A percentile compares a stretch with the other conserved stretches of the same genome.
Evolutionary conservation across 2,329 filamentous ascomycete genomes (phyloP).

Genomic region (Dactylellina parvicollis): DNA sequence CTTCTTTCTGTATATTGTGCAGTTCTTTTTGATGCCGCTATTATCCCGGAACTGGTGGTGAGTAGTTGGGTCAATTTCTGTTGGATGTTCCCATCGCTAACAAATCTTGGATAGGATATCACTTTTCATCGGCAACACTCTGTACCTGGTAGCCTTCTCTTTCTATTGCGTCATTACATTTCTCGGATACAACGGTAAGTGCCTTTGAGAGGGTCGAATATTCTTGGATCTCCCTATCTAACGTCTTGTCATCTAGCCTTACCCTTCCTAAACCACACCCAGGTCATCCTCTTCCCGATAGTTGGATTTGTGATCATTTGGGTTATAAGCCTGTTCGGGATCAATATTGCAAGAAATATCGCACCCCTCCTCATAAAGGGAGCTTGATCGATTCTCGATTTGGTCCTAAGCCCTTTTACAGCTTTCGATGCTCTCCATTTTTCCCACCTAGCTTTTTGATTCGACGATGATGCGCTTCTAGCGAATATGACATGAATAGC

Average conservation of each 20-base stretch:
- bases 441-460: slow-evolving; percentile 13
- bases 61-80: slow-evolving; percentile 35
- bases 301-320: slow-evolving; percentile 70
- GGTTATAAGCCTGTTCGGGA: slow-evolving; percentile 65
- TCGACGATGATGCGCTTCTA: slow-evolving; percentile 28
- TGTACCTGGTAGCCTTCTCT: slow-evolving; percentile 72
- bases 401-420: background rate
- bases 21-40: slow-evolving; percentile 74
- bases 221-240: background rate
- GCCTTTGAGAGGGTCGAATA: background rate
- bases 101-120: slow-evolving; percentile 62
- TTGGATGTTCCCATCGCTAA: background rate
- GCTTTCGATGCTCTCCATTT: background rate
- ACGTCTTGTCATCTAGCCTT: slow-evolving; percentile 63
- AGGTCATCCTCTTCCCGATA: slow-evolving; percentile 72
- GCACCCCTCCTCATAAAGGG: slow-evolving; percentile 53
- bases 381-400: slow-evolving; percentile 3
- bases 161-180: slow-evolving; percentile 77
- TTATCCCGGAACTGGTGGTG: slow-evolving; percentile 67
- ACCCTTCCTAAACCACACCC: slow-evolving; percentile 74
- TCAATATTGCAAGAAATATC: slow-evolving; percentile 57
- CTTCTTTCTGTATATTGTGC: slow-evolving; percentile 71
- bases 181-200: slow-evolving; percentile 71
- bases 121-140: slow-evolving; percentile 71
- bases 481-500: slow-evolving; percentile 27